Percentiles rank a stretch among this genome's conserved stretches.
phyloP scores from a whole-genome alignment of 2,329 filamentous ascomycete species.

The Metarhizium rileyi region DNA sequence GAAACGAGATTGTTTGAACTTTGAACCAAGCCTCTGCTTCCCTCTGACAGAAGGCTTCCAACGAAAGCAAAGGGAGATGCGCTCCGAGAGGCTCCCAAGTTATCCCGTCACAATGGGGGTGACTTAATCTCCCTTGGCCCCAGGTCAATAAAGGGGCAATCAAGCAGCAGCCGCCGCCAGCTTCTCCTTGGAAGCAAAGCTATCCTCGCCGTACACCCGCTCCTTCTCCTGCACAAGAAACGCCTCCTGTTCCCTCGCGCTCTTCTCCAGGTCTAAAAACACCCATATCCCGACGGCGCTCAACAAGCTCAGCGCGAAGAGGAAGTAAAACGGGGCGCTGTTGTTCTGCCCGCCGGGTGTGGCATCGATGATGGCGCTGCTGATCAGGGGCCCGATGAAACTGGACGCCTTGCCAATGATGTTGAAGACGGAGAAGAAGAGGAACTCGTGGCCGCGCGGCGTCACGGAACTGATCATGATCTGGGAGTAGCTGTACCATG shows the following conservation, averaged over 20 bases:
- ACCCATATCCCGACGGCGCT: conserved; percentile 43
- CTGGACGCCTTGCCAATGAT: conserved; percentile 60
- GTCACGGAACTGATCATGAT: conserved; percentile 64
- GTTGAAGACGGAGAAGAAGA: conserved; percentile 61
- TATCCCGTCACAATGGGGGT: too few relatives aligned
- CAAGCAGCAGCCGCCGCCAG: too few relatives aligned
- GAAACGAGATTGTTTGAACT: too few relatives aligned
- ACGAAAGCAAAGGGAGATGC: too few relatives aligned
- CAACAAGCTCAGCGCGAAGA: conserved; percentile 47
- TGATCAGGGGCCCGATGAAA: conserved; percentile 61
- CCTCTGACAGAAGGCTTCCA: too few relatives aligned
- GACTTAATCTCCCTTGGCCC: too few relatives aligned
- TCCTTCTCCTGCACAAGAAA: conserved; percentile 35
- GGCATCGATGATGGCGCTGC: conserved; percentile 58
- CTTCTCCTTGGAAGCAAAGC: neutral
- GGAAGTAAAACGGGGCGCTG: conserved; percentile 56
- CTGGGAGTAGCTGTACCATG: conserved; percentile 62
- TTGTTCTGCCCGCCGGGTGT: conserved; percentile 43
- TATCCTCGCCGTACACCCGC: neutral
- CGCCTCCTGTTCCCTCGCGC: conserved; percentile 45
- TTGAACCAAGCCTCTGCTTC: too few relatives aligned
- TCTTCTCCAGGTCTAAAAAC: conserved; percentile 52
- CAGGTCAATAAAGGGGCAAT: too few relatives aligned
- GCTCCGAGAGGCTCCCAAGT: too few relatives aligned
- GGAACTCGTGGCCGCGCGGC: conserved; percentile 56